Evolutionary conservation across 495 filamentous ascomycete species (phyloP).

Genomic region (Penicillium silybi): DNA sequence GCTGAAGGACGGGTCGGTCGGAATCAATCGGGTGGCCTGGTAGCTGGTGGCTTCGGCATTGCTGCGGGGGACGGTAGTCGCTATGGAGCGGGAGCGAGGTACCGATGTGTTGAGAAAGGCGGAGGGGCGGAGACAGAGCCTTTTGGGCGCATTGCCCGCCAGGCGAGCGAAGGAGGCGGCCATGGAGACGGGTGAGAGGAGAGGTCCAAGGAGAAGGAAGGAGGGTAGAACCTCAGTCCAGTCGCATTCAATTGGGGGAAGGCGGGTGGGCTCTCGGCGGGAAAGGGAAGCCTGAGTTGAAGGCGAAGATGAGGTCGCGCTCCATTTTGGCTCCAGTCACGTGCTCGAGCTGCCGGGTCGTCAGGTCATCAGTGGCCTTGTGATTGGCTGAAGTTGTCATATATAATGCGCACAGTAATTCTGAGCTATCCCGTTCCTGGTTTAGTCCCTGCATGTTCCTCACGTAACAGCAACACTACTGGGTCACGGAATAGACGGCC

Average conservation of each 20-base stretch:
- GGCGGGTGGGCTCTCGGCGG: slow-evolving; percentile 31
- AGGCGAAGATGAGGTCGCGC: slow-evolving; percentile 35
- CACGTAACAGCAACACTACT: too few relatives aligned
- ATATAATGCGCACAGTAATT: slow-evolving; percentile 18
- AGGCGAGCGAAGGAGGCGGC: slow-evolving; percentile 63
- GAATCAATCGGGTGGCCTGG: slow-evolving; percentile 56
- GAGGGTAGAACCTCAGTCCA: slow-evolving; percentile 40
- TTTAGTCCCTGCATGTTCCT: background rate
- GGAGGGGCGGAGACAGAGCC: slow-evolving; percentile 56
- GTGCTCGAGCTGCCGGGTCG: slow-evolving; percentile 38
- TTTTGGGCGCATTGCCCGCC: slow-evolving; percentile 59
- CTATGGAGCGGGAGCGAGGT: slow-evolving; percentile 58
- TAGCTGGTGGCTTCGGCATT: slow-evolving; percentile 54
- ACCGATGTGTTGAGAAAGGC: slow-evolving; percentile 34
- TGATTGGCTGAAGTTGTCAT: slow-evolving; percentile 23
- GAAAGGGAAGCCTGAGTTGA: slow-evolving; percentile 27
- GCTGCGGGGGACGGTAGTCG: slow-evolving; percentile 60
- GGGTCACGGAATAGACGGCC: slow-evolving; percentile 13
- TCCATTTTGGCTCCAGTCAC: slow-evolving; percentile 42
- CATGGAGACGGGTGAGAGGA: slow-evolving; percentile 47
- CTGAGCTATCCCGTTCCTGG: background rate
- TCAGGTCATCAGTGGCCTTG: slow-evolving; percentile 31
- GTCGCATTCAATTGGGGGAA: slow-evolving; percentile 39
- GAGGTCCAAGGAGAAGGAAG: slow-evolving; percentile 22
- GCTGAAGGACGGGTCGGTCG: slow-evolving; percentile 55